Percentiles rank a stretch among this genome's conserved stretches.
Evolutionary conservation across 2,329 filamentous ascomycete genomes (phyloP).

Genomic region (Colletotrichum sp.): DNA sequence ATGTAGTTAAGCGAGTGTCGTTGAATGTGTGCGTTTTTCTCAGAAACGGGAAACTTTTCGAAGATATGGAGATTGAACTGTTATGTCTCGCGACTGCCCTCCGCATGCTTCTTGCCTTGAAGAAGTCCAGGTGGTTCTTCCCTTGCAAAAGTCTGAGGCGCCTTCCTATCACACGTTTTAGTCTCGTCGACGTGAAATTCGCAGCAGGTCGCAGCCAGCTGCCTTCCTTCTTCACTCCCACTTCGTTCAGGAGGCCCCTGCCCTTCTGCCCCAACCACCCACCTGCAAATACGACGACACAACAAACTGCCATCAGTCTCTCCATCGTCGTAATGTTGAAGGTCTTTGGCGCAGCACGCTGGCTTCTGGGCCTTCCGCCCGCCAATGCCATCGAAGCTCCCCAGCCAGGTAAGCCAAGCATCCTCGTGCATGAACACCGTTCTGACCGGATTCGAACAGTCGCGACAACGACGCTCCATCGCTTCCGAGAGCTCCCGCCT

Average conservation of each 20-base stretch:
- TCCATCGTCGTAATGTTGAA: background rate
- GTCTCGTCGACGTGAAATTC: background rate
- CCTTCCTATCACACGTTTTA: background rate
- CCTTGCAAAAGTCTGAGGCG: background rate
- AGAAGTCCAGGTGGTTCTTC: background rate
- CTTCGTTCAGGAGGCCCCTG: background rate
- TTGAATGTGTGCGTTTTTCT: background rate
- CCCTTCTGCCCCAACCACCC: background rate
- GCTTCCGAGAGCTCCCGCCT: background rate
- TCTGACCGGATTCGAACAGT: background rate
- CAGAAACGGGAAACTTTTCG: background rate
- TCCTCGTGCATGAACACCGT: accelerated
- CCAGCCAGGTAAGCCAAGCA: background rate
- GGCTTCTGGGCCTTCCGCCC: background rate
- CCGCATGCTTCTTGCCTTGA: background rate
- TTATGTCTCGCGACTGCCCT: background rate
- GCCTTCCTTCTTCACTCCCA: background rate
- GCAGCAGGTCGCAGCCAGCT: background rate
- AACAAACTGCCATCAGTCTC: background rate
- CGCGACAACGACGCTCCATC: background rate
- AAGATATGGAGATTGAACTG: background rate
- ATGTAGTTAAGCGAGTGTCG: background rate
- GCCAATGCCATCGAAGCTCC: background rate
- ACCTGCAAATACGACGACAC: background rate
- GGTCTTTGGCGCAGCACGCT: background rate